A percentile compares a stretch with the other conserved stretches of the same genome.
phyloP scores from a whole-genome alignment of 192 early-diverging fungal species.

The Glomus cerebriforme region DNA sequence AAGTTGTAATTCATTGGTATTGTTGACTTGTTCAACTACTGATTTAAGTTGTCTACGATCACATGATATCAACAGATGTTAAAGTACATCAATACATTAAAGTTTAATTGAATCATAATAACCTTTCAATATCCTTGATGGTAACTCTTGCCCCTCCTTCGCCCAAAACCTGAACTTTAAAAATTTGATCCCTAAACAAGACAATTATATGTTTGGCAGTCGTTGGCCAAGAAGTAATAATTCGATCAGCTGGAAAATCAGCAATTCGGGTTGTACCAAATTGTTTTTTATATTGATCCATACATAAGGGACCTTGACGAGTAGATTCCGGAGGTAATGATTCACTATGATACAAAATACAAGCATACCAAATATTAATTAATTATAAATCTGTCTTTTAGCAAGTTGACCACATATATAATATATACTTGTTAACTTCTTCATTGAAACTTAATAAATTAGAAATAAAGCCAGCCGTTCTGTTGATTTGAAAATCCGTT shows the following conservation, averaged over 20 bases:
- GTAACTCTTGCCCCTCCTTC: constrained; percentile 66
- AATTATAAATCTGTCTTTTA: not conserved
- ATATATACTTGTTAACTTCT: constrained; percentile 56
- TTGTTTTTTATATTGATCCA: constrained; percentile 91
- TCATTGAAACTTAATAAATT: constrained; percentile 78
- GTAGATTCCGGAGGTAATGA: constrained; percentile 68
- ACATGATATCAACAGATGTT: not conserved
- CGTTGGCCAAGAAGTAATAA: constrained; percentile 72
- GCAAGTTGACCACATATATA: not conserved
- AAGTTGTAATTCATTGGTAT: constrained; percentile 51
- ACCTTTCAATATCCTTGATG: constrained; percentile 46
- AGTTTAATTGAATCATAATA: constrained; percentile 26
- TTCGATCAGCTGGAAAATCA: constrained; percentile 63
- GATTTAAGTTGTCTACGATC: constrained; percentile 40
- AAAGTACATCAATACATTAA: not conserved
- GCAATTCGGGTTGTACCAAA: constrained; percentile 85
- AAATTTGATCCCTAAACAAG: constrained; percentile 83
- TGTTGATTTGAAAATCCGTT: constrained; percentile 74
- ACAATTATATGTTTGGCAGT: constrained; percentile 82
- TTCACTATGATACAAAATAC: constrained; percentile 34
- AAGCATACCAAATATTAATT: not conserved
- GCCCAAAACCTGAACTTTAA: constrained; percentile 75
- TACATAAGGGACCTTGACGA: constrained; percentile 78
- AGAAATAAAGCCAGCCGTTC: constrained; percentile 75
- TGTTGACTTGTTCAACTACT: constrained; percentile 52